phyloP scores from a whole-genome alignment of 345 rosid species.

The Aquilaria sinensis region DNA sequence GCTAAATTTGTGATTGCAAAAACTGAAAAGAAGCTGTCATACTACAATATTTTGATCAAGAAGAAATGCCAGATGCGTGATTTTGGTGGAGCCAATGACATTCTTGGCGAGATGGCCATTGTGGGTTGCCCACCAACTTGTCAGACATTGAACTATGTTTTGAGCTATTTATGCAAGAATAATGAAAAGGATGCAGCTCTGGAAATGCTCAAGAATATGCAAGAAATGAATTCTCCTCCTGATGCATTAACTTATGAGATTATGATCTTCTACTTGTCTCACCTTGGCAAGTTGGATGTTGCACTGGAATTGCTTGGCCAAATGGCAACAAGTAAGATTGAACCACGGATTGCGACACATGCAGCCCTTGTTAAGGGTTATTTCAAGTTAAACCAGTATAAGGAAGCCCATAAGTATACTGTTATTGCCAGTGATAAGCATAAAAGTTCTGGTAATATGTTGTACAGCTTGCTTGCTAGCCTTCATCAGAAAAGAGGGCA shows the following conservation, averaged over 20 bases:
- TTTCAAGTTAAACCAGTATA: constrained; percentile 19
- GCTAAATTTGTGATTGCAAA: constrained; percentile 34
- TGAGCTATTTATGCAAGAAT: constrained; percentile 34
- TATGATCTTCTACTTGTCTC: constrained; percentile 26
- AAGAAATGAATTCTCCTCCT: constrained; percentile 26
- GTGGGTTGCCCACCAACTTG: constrained; percentile 20
- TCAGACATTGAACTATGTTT: constrained; percentile 26
- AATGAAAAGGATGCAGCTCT: constrained; percentile 22
- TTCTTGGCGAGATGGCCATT: constrained; percentile 35
- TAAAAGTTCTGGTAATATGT: constrained; percentile 18
- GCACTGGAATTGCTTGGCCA: constrained; percentile 29
- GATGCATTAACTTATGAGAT: constrained; percentile 48
- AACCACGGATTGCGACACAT: constrained; percentile 40
- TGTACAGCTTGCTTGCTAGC: constrained; percentile 39
- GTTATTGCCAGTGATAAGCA: constrained; percentile 20
- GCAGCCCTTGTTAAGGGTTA: constrained; percentile 37
- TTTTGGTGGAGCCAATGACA: constrained; percentile 21
- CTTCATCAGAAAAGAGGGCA: constrained; percentile 33
- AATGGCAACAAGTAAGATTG: constrained; percentile 34
- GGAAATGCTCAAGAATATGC: constrained; percentile 32
- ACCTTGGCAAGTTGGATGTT: constrained; percentile 21
- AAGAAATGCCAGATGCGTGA: constrained; percentile 29
- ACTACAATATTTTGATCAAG: constrained; percentile 27
- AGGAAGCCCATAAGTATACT: constrained; percentile 36
- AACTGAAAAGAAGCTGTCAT: constrained; percentile 24